phyloP scores from a whole-genome alignment of 495 filamentous ascomycete species.

The Penicillium coprophilum region DNA sequence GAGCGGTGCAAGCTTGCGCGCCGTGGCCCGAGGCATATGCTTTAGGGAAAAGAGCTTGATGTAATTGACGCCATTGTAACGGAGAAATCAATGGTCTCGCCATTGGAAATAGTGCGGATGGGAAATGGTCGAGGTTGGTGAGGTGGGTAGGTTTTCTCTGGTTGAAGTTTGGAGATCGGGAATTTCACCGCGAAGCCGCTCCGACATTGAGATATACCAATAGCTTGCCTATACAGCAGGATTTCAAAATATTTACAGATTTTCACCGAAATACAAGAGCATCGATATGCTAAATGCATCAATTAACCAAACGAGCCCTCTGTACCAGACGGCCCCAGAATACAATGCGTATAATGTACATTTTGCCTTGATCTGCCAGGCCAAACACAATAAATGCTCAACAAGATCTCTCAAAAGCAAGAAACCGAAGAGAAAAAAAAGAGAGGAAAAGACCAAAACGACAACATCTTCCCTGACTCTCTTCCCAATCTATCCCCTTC shows the following conservation, averaged over 20 bases:
- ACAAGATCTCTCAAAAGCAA: conserved; percentile 29
- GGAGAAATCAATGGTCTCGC: conserved; percentile 11
- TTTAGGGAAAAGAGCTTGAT: conserved; percentile 6
- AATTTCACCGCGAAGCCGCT: conserved; percentile 4
- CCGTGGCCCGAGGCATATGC: background rate
- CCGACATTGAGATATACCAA: conserved; percentile 1
- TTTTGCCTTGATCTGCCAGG: conserved; percentile 34
- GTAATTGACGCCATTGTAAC: conserved; percentile 16
- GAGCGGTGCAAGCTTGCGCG: conserved; percentile 6
- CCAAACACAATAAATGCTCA: conserved; percentile 30
- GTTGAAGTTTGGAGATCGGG: conserved; percentile 17
- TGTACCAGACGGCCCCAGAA: conserved; percentile 38
- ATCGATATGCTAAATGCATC: conserved; percentile 31
- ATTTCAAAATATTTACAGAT: background rate
- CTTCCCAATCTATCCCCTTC: conserved; percentile 14
- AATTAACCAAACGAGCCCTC: conserved; percentile 33
- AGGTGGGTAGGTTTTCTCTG: conserved; percentile 7
- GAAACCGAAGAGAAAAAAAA: conserved; percentile 14
- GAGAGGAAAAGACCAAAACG: background rate
- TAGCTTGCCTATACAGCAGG: background rate
- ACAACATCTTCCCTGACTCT: conserved; percentile 25
- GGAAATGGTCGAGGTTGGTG: background rate
- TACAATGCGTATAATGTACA: conserved; percentile 50
- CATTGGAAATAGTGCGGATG: conserved; percentile 13
- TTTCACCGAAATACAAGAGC: background rate